Evolutionary conservation across 371 early-diverging fungal species (phyloP), one percentile per base, ranked within the genome.

Genomic region (Umbelopsis sp.): DNA sequence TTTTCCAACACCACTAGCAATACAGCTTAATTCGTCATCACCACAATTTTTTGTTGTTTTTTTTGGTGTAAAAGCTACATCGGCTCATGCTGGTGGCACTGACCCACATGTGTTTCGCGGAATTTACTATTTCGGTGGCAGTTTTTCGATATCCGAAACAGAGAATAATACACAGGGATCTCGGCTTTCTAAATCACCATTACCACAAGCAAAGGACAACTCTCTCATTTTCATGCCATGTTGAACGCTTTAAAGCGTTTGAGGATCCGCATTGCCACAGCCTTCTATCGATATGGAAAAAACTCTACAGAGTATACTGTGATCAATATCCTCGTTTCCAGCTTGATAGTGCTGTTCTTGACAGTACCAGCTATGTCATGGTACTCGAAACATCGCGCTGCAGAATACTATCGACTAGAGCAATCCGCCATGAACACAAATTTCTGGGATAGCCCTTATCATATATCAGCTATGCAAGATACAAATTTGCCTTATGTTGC

Each of bases 251-350:
- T 57, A 35, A 57, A 35, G 57, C 57, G 57, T 35, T 29, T 57
- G 29, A 29, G 35, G 57, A 32, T 35, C 35, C 57, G 57, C 35
- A 57, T 71, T 8, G 76, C 68, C 41, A 75, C 65, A n/a, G 73
- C 74, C 25, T 91, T 89, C 71, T 90, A 89, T 68, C 80, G 79
- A 50, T 88, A 89, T 69, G 92, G 92, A 22, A 74, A 83, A 10
- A 76, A 80, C 44, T 89, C 85, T 69, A 86, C 89, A 3, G 85
- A 86, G 14, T 76, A 86, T 57, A 80, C 87, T 46, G 72, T 76
- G 12, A 66, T 75, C 1, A 71, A 83, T 51, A 76, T 91, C 65
- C 71, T 84, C 35, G 46, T 84, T n/a, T 77, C 85, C 25, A 74
- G 84, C 41, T 69, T 84, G 37, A 70, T 83, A 64, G 81, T 89